Percentiles rank a stretch among this genome's conserved stretches.
These are phyloP conservation scores for Phytopythium delawarense DNA, from an alignment of 352 stramenopile genomes.

Conservation along the genomic window DNA sequence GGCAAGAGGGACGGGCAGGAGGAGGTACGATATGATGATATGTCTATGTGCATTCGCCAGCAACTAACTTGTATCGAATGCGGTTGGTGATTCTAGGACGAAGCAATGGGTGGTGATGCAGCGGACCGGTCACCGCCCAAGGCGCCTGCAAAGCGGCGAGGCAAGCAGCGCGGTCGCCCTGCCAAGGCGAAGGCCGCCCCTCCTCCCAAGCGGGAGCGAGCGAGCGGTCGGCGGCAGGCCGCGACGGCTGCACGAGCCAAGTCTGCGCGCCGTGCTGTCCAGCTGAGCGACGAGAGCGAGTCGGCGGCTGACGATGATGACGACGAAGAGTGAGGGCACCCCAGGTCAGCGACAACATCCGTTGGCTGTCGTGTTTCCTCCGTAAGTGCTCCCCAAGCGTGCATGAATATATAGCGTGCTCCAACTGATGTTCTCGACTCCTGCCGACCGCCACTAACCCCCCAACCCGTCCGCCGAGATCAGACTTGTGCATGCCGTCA, in stretches of 20 bases:
- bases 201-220: constrained; percentile 25
- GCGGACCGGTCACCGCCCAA: not conserved
- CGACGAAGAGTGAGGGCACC: not conserved
- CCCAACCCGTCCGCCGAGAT: constrained; percentile 7
- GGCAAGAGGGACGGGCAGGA: constrained; percentile 49
- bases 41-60: not conserved
- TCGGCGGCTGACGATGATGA: constrained; percentile 24
- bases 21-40: constrained; percentile 21
- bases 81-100: constrained; percentile 11
- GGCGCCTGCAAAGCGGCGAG: not conserved
- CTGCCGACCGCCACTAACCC: not conserved
- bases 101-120: constrained; percentile 5
- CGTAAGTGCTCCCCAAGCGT: not conserved
- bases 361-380: not conserved
- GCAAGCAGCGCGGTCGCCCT: not conserved
- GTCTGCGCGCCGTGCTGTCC: constrained; percentile 8
- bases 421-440: not conserved
- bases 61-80: too few relatives aligned
- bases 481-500: constrained; percentile 68
- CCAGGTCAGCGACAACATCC: not conserved
- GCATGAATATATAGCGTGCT: constrained; percentile 1
- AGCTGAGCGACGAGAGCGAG: constrained; percentile 14
- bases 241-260: constrained; percentile 22
- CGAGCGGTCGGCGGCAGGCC: constrained; percentile 16
- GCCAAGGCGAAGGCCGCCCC: constrained; percentile 7